Conservation (phyloP, 345 rosid species). For the Hibiscus syriacus region DNA sequence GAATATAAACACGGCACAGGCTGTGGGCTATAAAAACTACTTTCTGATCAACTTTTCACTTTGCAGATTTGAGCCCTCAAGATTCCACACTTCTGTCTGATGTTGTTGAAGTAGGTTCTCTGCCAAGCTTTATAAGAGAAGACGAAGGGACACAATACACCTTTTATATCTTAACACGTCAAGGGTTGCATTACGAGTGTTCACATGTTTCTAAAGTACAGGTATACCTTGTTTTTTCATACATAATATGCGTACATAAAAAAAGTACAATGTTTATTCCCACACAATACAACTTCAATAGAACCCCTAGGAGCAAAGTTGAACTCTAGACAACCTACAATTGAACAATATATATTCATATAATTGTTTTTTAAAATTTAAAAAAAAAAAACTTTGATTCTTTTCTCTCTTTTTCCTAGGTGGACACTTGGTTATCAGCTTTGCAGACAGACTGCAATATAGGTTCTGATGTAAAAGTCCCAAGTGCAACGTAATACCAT, state of each 20-base stretch:
- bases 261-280: background rate
- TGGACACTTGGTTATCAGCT: conserved; percentile 61
- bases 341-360: too few species aligned
- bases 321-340: too few species aligned
- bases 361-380: too few species aligned
- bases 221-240: conserved; percentile 26
- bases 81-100: conserved; percentile 82
- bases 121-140: conserved; percentile 64
- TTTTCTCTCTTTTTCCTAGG: conserved; percentile 36
- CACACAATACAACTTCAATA: too few species aligned
- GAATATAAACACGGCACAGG: background rate
- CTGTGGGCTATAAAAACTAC: background rate
- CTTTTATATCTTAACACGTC: conserved; percentile 63
- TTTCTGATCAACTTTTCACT: background rate
- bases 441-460: conserved; percentile 43
- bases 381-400: too few species aligned
- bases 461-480: conserved; percentile 27
- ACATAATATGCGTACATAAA: background rate
- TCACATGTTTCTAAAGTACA: conserved; percentile 63
- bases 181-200: conserved; percentile 81
- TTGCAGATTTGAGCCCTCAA: conserved; percentile 89
- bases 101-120: conserved; percentile 61
- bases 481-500: conserved; percentile 26
- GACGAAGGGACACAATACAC: conserved; percentile 46
- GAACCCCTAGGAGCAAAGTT: too few species aligned